Evolutionary conservation across 345 rosid genomes (phyloP).

Genomic region (Cardamine chenopodiifolia): DNA sequence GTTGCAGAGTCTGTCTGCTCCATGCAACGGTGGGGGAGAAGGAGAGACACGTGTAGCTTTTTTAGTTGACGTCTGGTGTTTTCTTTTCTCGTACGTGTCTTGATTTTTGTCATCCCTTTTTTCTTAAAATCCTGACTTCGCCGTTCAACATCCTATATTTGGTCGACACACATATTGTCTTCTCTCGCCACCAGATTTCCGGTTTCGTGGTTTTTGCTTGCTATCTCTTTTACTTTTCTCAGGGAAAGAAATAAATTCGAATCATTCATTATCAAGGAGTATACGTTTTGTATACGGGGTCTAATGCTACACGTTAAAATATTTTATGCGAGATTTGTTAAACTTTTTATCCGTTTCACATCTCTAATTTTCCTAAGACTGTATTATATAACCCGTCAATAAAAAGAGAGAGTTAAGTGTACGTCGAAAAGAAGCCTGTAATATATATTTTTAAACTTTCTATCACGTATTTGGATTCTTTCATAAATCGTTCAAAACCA

Average conservation of each 20-base stretch:
- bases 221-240: not conserved
- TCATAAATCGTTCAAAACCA: too few relatives aligned
- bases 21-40: conserved; percentile 56
- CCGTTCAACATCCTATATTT: conserved; percentile 37
- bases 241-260: not conserved
- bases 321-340: not conserved
- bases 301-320: conserved; percentile 7
- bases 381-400: not conserved
- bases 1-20: conserved; percentile 42
- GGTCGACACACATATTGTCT: conserved; percentile 21
- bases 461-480: too few relatives aligned
- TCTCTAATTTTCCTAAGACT: not conserved
- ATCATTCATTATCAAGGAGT: not conserved
- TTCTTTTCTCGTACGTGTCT: conserved; percentile 43
- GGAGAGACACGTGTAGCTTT: conserved; percentile 27
- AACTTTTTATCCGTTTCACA: not conserved
- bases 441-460: not conserved
- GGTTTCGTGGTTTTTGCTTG: conserved; percentile 13
- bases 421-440: not conserved
- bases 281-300: not conserved
- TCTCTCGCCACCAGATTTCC: not conserved
- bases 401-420: not conserved
- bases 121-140: conserved; percentile 29
- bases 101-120: not conserved
- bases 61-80: conserved; percentile 35